Conservation (phyloP, 169 alveolate species). For the Plasmodium chabaudi region DNA sequence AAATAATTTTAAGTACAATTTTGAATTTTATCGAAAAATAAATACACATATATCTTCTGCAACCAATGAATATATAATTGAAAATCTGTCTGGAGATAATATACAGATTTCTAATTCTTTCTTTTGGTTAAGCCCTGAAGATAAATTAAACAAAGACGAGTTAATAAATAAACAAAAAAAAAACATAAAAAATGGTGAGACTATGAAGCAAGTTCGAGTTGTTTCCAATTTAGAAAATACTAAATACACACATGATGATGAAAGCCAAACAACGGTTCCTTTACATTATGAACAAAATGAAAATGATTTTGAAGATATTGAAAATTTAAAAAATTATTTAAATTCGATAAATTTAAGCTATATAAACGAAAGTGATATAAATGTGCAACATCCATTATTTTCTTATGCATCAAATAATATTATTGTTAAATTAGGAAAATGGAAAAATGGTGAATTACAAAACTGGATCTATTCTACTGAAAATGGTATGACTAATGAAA, state of each 20-base stretch:
- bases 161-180: background rate
- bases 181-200: background rate
- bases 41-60: conserved; percentile 24
- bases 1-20: conserved; percentile 35
- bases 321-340: conserved; percentile 15
- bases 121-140: background rate
- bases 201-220: too few relatives aligned
- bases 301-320: conserved; percentile 35
- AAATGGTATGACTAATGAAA: background rate
- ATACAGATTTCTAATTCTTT: background rate
- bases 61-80: conserved; percentile 33
- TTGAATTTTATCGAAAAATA: conserved; percentile 31
- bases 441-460: conserved; percentile 66
- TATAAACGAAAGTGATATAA: conserved; percentile 47
- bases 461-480: conserved; percentile 55
- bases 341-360: conserved; percentile 43
- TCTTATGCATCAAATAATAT: conserved; percentile 43
- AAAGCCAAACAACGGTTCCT: background rate
- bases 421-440: conserved; percentile 51
- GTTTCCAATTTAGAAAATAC: too few relatives aligned
- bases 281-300: background rate
- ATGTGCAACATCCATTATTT: conserved; percentile 20
- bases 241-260: background rate
- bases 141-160: background rate
- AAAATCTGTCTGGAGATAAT: background rate